Base-by-base conservation (phyloP, 2,329 filamentous ascomycete genomes). In the Pseudogymnoascus sp. region DNA sequence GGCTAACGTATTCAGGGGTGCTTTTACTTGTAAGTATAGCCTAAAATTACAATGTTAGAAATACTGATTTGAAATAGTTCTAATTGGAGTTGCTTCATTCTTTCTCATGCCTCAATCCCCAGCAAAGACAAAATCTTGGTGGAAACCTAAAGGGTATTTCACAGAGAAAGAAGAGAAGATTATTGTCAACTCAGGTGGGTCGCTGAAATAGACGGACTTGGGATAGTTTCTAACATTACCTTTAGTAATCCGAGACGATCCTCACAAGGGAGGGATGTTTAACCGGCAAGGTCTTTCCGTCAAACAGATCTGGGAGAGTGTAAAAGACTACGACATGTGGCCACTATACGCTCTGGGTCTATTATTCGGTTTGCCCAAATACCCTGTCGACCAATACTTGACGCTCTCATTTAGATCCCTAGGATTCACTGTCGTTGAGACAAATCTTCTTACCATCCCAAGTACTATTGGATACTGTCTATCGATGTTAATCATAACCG, bases 161-260 rank as follows among this genome's bases (percentile, higher is more conserved):
- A 80, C 69, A 1, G 82, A 86, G 56, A 78, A 78, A 19, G 85
- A 89, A 71, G 85, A 86, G 70, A 84, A 84, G 67, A 87, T 88
- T 65, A 83, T 89, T 74, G 83, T 87, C 6, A 88, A 87, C 35
- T 37, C 35, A 37, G 35, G 35, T 37, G 5, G 13, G 35, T 37
- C 13, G 35, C 35, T 13, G 35, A 37, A 37, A 37, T n/a, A 37
- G 4, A 14, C 35, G 14, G 11, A 37, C 35, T 4, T 37, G 0
- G 35, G 35, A 37, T 37, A 37, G 14, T 37, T 35, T 35, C 35
- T 37, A 14, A 37, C 6, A 14, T 6, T 37, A 37, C 35, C 13
- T 68, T 80, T 81, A 35, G 77, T 86, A 19, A 66, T 75, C 19
- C 78, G 82, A 6, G 82, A 86, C 60, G 82, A 83, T 64, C 82